phyloP scores from a whole-genome alignment of 2,329 filamentous ascomycete genomes.

The Hypoxylon rubiginosum region DNA sequence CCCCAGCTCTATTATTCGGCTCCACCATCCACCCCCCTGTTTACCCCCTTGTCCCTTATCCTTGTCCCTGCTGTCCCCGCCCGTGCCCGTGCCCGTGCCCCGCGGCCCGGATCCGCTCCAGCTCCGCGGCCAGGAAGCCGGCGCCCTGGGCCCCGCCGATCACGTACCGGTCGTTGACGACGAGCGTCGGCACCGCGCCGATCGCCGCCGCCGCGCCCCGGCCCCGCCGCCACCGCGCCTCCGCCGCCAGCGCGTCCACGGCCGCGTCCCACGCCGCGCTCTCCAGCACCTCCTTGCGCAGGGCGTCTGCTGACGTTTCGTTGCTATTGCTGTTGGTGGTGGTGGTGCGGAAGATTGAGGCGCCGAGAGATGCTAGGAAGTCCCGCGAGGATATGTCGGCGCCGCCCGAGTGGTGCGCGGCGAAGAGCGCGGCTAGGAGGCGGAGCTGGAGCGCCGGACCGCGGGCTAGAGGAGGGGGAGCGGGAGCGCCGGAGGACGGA shows the following conservation, averaged over 20 bases:
- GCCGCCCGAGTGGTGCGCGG: conserved; percentile 58
- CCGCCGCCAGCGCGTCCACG: conserved; percentile 46
- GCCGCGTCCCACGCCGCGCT: conserved; percentile 54
- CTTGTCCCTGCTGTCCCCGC: too few relatives aligned
- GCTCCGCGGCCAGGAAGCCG: conserved; percentile 74
- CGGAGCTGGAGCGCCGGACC: conserved; percentile 54
- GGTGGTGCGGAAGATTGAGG: conserved; percentile 18
- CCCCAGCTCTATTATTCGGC: too few relatives aligned
- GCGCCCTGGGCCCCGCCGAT: conserved; percentile 79
- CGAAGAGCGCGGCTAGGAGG: conserved; percentile 59
- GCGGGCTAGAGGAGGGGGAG: conserved; percentile 54
- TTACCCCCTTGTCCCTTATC: too few relatives aligned
- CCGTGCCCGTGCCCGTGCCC: neutral
- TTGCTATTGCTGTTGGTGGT: too few relatives aligned
- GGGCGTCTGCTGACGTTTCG: too few relatives aligned
- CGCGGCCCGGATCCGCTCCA: conserved; percentile 65
- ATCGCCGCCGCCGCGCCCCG: conserved; percentile 56
- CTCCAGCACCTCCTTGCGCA: conserved; percentile 47
- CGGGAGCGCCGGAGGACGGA: conserved; percentile 52
- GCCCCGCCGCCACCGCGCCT: conserved; percentile 42
- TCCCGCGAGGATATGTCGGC: conserved; percentile 58
- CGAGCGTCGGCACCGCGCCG: conserved; percentile 80
- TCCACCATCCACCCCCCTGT: too few relatives aligned
- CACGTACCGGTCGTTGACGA: conserved; percentile 75
- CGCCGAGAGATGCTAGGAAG: conserved; percentile 55